Base-by-base conservation (phyloP, 2,329 filamentous ascomycete species). In the Xylariaceae sp. region DNA sequence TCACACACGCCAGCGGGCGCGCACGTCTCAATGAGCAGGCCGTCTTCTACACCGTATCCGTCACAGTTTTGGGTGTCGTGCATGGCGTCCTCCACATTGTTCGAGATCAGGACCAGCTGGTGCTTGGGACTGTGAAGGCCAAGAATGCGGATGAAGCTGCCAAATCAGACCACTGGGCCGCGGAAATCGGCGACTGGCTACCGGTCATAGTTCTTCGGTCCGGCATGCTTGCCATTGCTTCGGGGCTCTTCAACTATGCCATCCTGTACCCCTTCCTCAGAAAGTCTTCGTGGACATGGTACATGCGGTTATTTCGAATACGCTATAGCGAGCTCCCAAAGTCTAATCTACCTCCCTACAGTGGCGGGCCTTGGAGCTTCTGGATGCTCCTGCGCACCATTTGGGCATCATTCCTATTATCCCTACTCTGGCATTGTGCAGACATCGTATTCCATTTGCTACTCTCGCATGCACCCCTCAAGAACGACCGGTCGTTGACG, bases 21-120 rank as follows among this genome's bases (percentile, higher is more conserved):
- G 80, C 87, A 17, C 80, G 84, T 47, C 73, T 97, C 53, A 97
- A 97, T 67, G 93, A 97, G 75, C 83, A 88, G 58, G 87, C 90
- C 1, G 80, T 97, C 22, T 94, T 91, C 66, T 75, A 96, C 46
- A 84, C 89, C 33, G 82, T 80, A 54, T 84, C 88, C 63, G 82
- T 94, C 59, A 66, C 86, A 3, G 69, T 85, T 1, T 77, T 94
- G 41, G 89, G 88, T 4, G 53, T 88, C 10, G 71, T 79, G n/a
- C 89, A 96, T 68, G 83, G 87, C 1, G 63, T 79, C 11, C 65
- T 80, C 31, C 92, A 97, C 66, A 75, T 96, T 14, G 83, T 80
- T 65, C 75, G 74, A 47, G 91, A 96, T 65, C 83, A 85, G 56
- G 91, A 96, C 68, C 80, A 79, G 38, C 75, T 95, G 46, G 63